These are phyloP conservation scores for Yamadazyma triangularis DNA, from an alignment of 1,139 yeast species.

Conservation along the genomic window DNA sequence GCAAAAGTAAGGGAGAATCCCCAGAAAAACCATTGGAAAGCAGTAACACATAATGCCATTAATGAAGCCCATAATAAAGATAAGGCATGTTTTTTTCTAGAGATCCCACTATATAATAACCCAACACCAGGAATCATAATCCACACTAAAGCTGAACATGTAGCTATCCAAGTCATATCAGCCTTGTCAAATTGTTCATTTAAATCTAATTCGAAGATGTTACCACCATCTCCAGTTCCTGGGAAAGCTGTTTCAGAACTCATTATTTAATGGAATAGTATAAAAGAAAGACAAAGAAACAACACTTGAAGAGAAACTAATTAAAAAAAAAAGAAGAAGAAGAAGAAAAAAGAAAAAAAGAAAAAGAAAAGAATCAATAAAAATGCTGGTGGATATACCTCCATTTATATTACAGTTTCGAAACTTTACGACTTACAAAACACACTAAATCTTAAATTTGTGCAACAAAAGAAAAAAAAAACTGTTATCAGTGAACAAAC, in stretches of 20 bases:
- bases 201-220: slow-evolving; percentile 67
- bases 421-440: too few species aligned
- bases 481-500: too few species aligned
- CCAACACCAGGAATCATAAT: slow-evolving; percentile 96
- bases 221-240: slow-evolving; percentile 71
- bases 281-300: neutral
- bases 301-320: too few species aligned
- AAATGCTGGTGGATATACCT: neutral
- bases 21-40: slow-evolving; percentile 98
- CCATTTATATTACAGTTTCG: too few species aligned
- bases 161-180: slow-evolving; percentile 87
- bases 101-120: slow-evolving; percentile 80
- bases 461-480: too few species aligned
- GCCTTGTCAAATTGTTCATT: slow-evolving; percentile 69
- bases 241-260: slow-evolving; percentile 20
- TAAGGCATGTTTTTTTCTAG: slow-evolving; percentile 89
- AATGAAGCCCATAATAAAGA: slow-evolving; percentile 91
- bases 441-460: too few species aligned
- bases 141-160: slow-evolving; percentile 77
- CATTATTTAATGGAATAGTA: slow-evolving; percentile 5
- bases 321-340: neutral
- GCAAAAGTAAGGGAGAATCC: slow-evolving; percentile 88
- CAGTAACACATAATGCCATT: slow-evolving; percentile 76
- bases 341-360: neutral
- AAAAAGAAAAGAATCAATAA: neutral